Conservation (phyloP, 305 asterid genomes). For the Caryopteris hybrid region DNA sequence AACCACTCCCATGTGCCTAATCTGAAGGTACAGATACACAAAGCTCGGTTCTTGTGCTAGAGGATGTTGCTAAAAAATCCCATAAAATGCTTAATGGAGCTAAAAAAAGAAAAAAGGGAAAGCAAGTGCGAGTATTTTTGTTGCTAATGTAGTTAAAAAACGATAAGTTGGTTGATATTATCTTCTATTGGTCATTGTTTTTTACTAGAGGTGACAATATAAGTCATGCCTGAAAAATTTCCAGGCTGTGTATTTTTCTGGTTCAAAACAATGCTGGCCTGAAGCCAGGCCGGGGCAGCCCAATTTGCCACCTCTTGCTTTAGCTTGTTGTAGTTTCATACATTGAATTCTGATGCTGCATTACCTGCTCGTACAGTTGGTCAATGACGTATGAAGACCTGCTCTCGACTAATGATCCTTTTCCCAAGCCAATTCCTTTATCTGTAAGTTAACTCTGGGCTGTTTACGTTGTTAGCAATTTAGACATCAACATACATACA, state of each 20-base stretch:
- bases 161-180: not conserved
- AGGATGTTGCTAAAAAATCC: not conserved
- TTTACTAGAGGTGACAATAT: no score
- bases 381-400: constrained; percentile 78
- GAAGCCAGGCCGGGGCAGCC: no score
- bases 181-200: no score
- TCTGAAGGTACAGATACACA: not conserved
- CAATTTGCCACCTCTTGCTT: no score
- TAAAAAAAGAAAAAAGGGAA: not conserved
- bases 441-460: constrained; percentile 43
- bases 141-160: no score
- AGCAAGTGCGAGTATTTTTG: no score
- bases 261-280: no score
- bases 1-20: not conserved
- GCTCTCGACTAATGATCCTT: constrained; percentile 68
- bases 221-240: no score
- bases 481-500: not conserved
- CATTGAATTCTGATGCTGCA: not conserved
- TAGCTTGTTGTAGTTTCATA: not conserved
- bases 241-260: no score
- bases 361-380: constrained; percentile 62
- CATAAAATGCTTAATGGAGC: not conserved
- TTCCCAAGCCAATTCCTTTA: constrained; percentile 66
- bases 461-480: not conserved
- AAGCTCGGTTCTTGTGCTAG: not conserved